Evolutionary conservation across 768 basidiomycete genomes (phyloP), one percentile per base, ranked within the genome.

Genomic region (Aureoboletus auriporus): DNA sequence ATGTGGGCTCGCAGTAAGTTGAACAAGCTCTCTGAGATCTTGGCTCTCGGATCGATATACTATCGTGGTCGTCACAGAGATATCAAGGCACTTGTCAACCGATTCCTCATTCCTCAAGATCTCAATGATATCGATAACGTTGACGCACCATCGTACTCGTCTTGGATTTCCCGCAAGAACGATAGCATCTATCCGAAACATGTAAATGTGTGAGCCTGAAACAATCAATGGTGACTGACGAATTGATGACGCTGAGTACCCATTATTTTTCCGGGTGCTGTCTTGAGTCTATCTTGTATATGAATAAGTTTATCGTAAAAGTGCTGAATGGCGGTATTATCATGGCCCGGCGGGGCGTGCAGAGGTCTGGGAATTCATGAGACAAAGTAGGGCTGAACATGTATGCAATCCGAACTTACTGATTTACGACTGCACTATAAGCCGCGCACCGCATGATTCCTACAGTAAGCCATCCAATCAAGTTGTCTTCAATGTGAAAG

Each of bases 271-370:
- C 89, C 93, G 3, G 75, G 75, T 8, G 71, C 76, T 0, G 92
- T 95, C 71, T 93, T 94, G 52, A 94, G 79, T 52, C 79, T 72
- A 39, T 80, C 80, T 35, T 71, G 74, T 49, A 95, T 87, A 47
- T 81, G 78, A 26, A 94, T 64, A 30, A 95, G 75, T 66, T 94
- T 95, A 57, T 92, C 89, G 55, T 91, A 70, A 62, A 94, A 95
- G 61, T 95, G 93, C 49, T 80, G 78, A 26, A 93, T 81, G 5
- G 89, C 83, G 0, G 83, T 82, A 26, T 66, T 70, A 42, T 76
- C 67, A 56, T 83, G 75, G 36, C 69, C 75, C 39, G 69, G 48
- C 4, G 82, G 79, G 6, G 69, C 59, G 39, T 77, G 70, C 34
- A 82, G 49, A 17, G 78, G 65, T 17, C 71, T 77, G 35, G 6